phyloP scores from a whole-genome alignment of 768 basidiomycete species.

The Suillus subluteus region DNA sequence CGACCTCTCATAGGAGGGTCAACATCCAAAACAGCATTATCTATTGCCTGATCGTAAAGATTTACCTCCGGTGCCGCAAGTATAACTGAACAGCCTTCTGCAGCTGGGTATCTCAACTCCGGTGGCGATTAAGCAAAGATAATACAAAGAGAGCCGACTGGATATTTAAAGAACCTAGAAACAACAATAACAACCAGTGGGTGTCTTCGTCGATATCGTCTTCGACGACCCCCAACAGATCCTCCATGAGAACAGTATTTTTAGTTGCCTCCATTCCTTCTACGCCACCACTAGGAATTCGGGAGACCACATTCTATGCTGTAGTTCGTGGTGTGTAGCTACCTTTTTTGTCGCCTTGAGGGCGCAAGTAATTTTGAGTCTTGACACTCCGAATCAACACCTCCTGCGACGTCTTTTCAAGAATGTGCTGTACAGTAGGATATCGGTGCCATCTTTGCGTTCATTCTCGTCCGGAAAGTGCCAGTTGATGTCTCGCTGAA shows the following conservation, averaged over 20 bases:
- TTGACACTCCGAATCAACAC: too few relatives aligned
- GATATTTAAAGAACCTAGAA: too few relatives aligned
- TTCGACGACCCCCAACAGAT: neutral
- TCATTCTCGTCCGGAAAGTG: too few relatives aligned
- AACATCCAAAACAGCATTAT: neutral
- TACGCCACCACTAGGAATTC: neutral
- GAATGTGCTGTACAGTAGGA: neutral
- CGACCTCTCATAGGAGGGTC: neutral
- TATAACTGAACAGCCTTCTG: neutral
- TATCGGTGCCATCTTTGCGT: too few relatives aligned
- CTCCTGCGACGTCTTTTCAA: neutral
- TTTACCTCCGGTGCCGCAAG: neutral
- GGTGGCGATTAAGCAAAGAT: too few relatives aligned
- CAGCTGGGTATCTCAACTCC: too few relatives aligned
- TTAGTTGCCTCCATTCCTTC: neutral
- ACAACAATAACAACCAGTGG: too few relatives aligned
- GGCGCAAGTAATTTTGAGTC: neutral
- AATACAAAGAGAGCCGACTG: too few relatives aligned
- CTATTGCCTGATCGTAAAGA: too few relatives aligned
- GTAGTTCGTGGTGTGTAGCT: neutral
- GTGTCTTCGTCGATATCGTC: too few relatives aligned
- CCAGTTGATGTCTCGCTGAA: too few relatives aligned
- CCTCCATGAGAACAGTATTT: neutral
- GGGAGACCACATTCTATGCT: neutral
- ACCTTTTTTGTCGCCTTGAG: neutral